Percentiles rank a stretch among this genome's conserved stretches.
phyloP scores from a whole-genome alignment of 2,329 filamentous ascomycete genomes.

The Alternaria sp. region DNA sequence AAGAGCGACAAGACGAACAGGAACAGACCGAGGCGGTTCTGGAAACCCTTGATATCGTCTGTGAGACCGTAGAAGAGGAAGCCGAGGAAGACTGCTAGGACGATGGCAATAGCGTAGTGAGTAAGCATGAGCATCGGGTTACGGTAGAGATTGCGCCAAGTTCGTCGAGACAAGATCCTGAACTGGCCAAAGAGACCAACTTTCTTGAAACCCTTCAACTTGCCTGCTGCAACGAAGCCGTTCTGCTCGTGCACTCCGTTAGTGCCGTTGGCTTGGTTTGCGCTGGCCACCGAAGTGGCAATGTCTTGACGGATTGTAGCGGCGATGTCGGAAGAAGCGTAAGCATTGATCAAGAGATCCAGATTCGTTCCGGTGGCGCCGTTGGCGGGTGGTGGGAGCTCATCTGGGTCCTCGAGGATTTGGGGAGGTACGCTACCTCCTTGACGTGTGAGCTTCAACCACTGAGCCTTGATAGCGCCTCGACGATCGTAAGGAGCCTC shows the following conservation, averaged over 20 bases:
- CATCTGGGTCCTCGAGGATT: slow-evolving; percentile 74
- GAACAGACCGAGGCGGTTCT: slow-evolving; percentile 95
- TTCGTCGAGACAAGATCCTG: slow-evolving; percentile 85
- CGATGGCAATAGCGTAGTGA: slow-evolving; percentile 95
- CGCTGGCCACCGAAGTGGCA: slow-evolving; percentile 69
- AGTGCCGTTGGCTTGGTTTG: slow-evolving; percentile 73
- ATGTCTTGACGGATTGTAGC: slow-evolving; percentile 80
- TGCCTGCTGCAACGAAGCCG: slow-evolving; percentile 65
- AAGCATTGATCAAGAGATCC: slow-evolving; percentile 80
- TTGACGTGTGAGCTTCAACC: slow-evolving; percentile 67
- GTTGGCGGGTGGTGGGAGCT: slow-evolving; percentile 66
- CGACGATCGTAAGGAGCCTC: slow-evolving; percentile 65
- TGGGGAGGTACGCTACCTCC: slow-evolving; percentile 65
- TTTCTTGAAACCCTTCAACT: slow-evolving; percentile 81
- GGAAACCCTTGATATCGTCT: slow-evolving; percentile 96
- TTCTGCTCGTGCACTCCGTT: slow-evolving; percentile 64
- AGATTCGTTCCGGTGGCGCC: slow-evolving; percentile 75
- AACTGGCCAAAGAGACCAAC: slow-evolving; percentile 85
- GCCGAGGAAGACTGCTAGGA: slow-evolving; percentile 91
- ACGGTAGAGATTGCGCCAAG: slow-evolving; percentile 96
- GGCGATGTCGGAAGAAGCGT: slow-evolving; percentile 80
- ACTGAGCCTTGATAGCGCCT: slow-evolving; percentile 62
- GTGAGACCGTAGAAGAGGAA: slow-evolving; percentile 97
- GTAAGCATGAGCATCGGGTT: slow-evolving; percentile 99
- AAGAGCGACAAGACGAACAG: slow-evolving; percentile 97